Base-by-base conservation (phyloP, 371 early-diverging fungal genomes). In the Pancytospora philotis region DNA sequence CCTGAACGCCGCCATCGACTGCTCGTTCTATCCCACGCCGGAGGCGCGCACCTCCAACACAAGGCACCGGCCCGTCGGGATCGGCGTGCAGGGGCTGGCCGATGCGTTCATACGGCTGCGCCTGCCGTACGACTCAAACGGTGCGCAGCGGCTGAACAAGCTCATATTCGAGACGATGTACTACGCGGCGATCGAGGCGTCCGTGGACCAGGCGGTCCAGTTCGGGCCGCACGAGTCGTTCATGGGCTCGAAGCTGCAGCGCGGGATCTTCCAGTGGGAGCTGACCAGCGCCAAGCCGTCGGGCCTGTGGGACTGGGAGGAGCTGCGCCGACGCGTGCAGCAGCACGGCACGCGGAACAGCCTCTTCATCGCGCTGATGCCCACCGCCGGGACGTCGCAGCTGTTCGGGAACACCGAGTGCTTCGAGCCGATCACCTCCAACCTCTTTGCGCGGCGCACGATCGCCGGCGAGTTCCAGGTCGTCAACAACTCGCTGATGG, bases 391-490 rank as follows among this genome's bases (percentile, higher is more conserved):
- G 22, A 98, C 98, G 1, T 92, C 93, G 16, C 96, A 96, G 81
- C 93, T 98, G 61, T 85, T 95, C 45, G 96, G 96, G 31, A 91
- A 88, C 84, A 95, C 92, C 80, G 98, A 98, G 83, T 92, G 94
- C 80, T 93, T 95, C 75, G 98, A 98, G 78, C 95, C 96, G 3
- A 93, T 92, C 81, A 94, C 95, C 22, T 86, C 87, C 80, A 98
- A 98, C 82, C 88, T 98, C 62, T 98, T 92, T 80, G 92, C 91
- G 3, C 88, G 96, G 36, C 88, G 98, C 72, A 96, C 95, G 1
- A 83, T 94, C 62, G 91, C 95, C 30, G 98, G 98, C 36, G 98
- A 98, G 81, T 96, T 96, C 87, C 96, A 96, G 82, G 87, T 96
- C 32, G 95, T 98, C 49, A 98, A 98, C 83, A 88, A 87, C 28